Percentiles rank a stretch among this genome's conserved stretches.
These are phyloP conservation scores for Grigorovia jiainica DNA, from an alignment of 805 yeast species.

Conservation along the genomic window DNA sequence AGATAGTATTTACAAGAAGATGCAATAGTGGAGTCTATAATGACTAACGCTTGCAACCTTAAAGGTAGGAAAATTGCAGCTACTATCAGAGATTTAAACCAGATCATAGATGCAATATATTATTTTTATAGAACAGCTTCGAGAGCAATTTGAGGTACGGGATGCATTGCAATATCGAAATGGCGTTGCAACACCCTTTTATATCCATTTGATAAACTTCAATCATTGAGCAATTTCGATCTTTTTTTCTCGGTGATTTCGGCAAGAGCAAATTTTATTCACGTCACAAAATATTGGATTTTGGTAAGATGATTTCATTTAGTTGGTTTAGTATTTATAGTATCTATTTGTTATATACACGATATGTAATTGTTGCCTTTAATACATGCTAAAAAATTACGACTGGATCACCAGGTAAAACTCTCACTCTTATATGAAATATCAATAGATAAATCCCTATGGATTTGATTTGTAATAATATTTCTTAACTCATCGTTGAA, in stretches of 20 bases:
- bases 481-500: conserved; percentile 50
- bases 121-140: too few species aligned
- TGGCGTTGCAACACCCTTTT: background rate
- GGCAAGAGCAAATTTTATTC: background rate
- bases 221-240: background rate
- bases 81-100: too few species aligned
- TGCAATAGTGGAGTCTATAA: conserved; percentile 31
- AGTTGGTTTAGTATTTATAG: too few species aligned
- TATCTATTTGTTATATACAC: background rate
- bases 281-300: too few species aligned
- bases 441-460: conserved; percentile 15
- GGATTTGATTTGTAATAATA: conserved; percentile 34
- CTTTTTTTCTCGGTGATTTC: background rate
- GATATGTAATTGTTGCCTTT: background rate
- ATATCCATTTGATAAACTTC: background rate
- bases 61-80: too few species aligned
- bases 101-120: background rate
- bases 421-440: conserved; percentile 29
- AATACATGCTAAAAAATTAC: too few species aligned
- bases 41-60: conserved; percentile 11
- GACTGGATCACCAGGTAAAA: conserved; percentile 24
- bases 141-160: too few species aligned
- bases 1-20: conserved; percentile 35
- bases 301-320: too few species aligned
- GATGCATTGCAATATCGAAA: background rate